phyloP scores from a whole-genome alignment of 495 filamentous ascomycete genomes.

The Aspergillus conjunctus region DNA sequence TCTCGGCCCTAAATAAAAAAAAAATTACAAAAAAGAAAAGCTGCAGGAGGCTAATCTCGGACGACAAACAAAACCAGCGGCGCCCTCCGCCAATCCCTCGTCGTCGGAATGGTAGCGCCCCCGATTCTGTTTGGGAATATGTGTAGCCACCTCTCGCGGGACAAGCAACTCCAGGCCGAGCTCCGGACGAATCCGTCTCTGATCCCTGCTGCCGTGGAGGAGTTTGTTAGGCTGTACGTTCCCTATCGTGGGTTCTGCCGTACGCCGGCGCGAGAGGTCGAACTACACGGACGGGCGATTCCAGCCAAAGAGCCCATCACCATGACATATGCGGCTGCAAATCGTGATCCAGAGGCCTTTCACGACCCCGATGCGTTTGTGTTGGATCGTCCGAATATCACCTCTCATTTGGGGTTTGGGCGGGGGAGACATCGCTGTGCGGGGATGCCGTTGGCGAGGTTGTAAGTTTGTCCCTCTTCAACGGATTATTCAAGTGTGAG shows the following conservation, averaged over 20 bases:
- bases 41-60: no score
- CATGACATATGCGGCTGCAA: constrained; percentile 11
- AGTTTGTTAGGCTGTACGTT: constrained; percentile 9
- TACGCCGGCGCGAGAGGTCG: background rate
- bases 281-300: background rate
- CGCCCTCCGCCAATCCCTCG: constrained; percentile 10
- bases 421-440: constrained; percentile 9
- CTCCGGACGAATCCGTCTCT: background rate
- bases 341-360: constrained; percentile 4
- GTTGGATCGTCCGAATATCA: constrained; percentile 5
- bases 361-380: constrained; percentile 3
- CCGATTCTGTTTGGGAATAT: constrained; percentile 2
- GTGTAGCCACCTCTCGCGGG: constrained; percentile 1
- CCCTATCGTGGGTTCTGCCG: constrained; percentile 12
- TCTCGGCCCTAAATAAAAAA: no score
- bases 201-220: constrained; percentile 4
- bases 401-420: constrained; percentile 7
- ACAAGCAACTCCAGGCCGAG: background rate
- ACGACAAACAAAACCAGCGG: background rate
- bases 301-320: background rate
- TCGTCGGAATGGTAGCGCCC: constrained; percentile 10
- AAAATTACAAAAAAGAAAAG: no score
- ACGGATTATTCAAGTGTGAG: no score
- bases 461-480: background rate
- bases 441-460: constrained; percentile 11